Conservation (phyloP, 2,329 filamentous ascomycete species). For the Epichloe hybrida region DNA sequence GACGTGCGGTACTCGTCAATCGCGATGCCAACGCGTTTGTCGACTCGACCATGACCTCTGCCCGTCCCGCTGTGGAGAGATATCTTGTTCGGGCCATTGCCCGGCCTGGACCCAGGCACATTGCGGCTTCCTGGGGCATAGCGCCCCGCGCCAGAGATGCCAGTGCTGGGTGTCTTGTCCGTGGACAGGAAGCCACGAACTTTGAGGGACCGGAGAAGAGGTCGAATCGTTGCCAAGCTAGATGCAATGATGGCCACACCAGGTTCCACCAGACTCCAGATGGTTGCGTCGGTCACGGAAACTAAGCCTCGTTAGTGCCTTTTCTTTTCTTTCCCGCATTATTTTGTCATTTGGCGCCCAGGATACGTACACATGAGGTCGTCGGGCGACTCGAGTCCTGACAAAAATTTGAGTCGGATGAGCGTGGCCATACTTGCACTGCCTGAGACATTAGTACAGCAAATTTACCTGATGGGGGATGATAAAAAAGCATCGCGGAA, state of each 20-base stretch:
- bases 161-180: conserved; percentile 20
- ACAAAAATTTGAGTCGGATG: conserved; percentile 34
- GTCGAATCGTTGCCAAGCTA: conserved; percentile 40
- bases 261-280: conserved; percentile 44
- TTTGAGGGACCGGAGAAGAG: conserved; percentile 34
- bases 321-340: not conserved
- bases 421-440: conserved; percentile 42
- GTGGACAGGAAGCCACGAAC: conserved; percentile 33
- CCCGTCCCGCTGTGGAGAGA: conserved; percentile 17
- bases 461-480: conserved; percentile 7
- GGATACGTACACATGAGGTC: conserved; percentile 34
- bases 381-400: conserved; percentile 28
- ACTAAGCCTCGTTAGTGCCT: conserved; percentile 19
- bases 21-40: conserved; percentile 8
- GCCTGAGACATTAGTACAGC: not conserved
- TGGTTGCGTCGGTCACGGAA: conserved; percentile 36
- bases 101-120: conserved; percentile 14
- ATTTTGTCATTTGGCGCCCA: not conserved
- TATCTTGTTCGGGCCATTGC: conserved; percentile 23
- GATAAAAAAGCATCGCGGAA: conserved; percentile 7
- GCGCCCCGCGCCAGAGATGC: conserved; percentile 12
- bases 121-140: conserved; percentile 17
- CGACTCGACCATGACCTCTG: not conserved
- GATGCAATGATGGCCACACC: conserved; percentile 41
- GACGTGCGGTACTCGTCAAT: conserved; percentile 9